Evolutionary conservation across 2,329 filamentous ascomycete species (phyloP), one percentile per base, ranked within the genome.

Genomic region (Aspergillus floridensis): DNA sequence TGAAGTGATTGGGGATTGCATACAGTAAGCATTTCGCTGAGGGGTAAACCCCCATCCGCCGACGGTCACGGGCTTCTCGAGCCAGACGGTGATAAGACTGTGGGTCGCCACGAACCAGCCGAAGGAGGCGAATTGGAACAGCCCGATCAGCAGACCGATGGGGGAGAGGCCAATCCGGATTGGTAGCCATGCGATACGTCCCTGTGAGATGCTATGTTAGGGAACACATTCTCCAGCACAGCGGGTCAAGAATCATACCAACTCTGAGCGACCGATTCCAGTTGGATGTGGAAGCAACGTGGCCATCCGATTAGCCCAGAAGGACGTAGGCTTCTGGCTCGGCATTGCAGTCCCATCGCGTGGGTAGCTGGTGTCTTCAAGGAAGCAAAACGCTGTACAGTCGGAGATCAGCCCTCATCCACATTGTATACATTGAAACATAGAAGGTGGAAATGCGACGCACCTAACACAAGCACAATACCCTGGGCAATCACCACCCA

Each of bases 401-500:
- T 16, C 32, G 6, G 1, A 2, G 16, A 46, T 52, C 12, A 52
- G 29, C 5, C 22, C 11, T 11, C 2, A 16, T n/a, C n/a, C 35
- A 11, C 5, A 5, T 8, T 6, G 10, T 29, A 12, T 11, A 5
- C 3, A 11, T 8, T 7, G 2, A 10, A 5, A 5, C 10, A 1
- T 12, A 16, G 32, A 35, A 14, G 14, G 12, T 5, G 32, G 32
- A 35, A 5, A 14, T 21, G 21, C 16, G 4, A 29, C 51, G 4
- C 19, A 53, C 51, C 51, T 11, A 53, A 35, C 1, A 44, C 41
- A 5, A 53, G 35, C 19, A 53, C 51, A 3, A 46, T 0, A 16
- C 51, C 51, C 22, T 53, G 51, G 11, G 51, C 51, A 2, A 53
- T 53, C 2, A 53, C 51, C 5, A 53, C 29, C 51, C 51, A 53